Percentiles rank a stretch among this genome's conserved stretches.
phyloP scores from a whole-genome alignment of 2,329 filamentous ascomycete genomes.

The Arthroderma sp. region DNA sequence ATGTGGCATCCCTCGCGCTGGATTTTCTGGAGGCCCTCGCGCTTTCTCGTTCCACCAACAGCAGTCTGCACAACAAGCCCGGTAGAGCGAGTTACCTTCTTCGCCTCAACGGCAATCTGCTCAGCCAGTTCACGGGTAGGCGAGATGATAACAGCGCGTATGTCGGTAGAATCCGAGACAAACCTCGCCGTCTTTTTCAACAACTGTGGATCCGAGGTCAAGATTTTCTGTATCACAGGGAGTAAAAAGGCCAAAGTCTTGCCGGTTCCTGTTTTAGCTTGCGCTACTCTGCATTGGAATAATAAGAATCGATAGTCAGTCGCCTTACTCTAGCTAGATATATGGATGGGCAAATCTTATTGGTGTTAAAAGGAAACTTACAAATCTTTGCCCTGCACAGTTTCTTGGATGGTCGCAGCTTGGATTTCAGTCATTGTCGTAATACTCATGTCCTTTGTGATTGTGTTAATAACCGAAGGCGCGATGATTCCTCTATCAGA shows the following conservation, averaged over 20 bases:
- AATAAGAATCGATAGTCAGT: conserved; percentile 8
- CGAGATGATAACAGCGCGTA: conserved; percentile 48
- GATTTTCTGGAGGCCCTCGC: conserved; percentile 51
- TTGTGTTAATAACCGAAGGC: conserved; percentile 49
- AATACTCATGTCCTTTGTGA: conserved; percentile 62
- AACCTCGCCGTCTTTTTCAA: conserved; percentile 3
- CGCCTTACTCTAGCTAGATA: too few relatives aligned
- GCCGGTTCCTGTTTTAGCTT: conserved; percentile 92
- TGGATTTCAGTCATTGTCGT: conserved; percentile 89
- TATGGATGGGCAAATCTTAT: too few relatives aligned
- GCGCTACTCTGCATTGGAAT: conserved; percentile 52
- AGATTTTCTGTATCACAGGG: conserved; percentile 68
- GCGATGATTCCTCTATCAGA: conserved; percentile 40
- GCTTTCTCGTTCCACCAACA: conserved; percentile 84
- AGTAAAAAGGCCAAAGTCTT: conserved; percentile 92
- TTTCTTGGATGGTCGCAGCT: conserved; percentile 64
- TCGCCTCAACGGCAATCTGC: conserved; percentile 59
- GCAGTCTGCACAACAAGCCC: conserved; percentile 59
- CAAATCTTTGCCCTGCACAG: conserved; percentile 70
- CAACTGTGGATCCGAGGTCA: conserved; percentile 24
- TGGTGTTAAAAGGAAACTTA: conserved; percentile 34
- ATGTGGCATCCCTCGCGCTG: conserved; percentile 70
- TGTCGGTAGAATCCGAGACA: conserved; percentile 32
- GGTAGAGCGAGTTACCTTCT: conserved; percentile 51
- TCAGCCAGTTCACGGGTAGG: conserved; percentile 52